Conservation (phyloP, 139 green algal genomes). For the Auxenochlorella pyrenoidosa region DNA sequence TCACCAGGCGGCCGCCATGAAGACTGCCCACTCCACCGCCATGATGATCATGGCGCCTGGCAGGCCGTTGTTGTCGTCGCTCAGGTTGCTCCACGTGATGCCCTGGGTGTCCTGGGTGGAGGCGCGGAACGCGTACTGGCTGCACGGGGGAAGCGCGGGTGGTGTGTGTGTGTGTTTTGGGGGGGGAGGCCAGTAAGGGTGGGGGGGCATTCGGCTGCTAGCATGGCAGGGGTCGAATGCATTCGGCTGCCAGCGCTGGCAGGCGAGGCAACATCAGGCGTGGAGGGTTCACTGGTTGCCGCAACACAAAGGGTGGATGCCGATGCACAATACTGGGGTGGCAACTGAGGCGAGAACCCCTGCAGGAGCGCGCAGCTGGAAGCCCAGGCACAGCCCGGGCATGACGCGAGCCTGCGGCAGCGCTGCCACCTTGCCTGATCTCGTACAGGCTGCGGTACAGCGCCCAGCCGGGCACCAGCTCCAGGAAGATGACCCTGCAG, state of each 20-base stretch:
- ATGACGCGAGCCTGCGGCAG: too few species aligned
- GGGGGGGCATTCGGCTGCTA: too few species aligned
- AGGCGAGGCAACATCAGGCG: too few species aligned
- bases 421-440: conserved; percentile 51
- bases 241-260: too few species aligned
- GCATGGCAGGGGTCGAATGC: too few species aligned
- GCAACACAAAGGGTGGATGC: too few species aligned
- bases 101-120: conserved; percentile 55
- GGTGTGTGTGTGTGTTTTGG: not conserved
- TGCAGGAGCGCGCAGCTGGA: too few species aligned
- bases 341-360: too few species aligned
- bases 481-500: conserved; percentile 59
- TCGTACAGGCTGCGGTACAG: conserved; percentile 86
- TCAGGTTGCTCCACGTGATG: conserved; percentile 71
- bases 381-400: too few species aligned
- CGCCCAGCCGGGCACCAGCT: conserved; percentile 86
- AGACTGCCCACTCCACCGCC: conserved; percentile 82
- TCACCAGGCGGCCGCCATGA: conserved; percentile 73
- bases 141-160: too few species aligned
- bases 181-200: not conserved
- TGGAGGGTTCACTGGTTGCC: too few species aligned
- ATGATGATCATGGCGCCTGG: conserved; percentile 65
- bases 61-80: conserved; percentile 79
- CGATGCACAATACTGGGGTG: too few species aligned
- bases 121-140: conserved; percentile 77